These are phyloP conservation scores for Trichoderma oligosporum DNA, from an alignment of 2,329 filamentous ascomycete species.

Conservation along the genomic window DNA sequence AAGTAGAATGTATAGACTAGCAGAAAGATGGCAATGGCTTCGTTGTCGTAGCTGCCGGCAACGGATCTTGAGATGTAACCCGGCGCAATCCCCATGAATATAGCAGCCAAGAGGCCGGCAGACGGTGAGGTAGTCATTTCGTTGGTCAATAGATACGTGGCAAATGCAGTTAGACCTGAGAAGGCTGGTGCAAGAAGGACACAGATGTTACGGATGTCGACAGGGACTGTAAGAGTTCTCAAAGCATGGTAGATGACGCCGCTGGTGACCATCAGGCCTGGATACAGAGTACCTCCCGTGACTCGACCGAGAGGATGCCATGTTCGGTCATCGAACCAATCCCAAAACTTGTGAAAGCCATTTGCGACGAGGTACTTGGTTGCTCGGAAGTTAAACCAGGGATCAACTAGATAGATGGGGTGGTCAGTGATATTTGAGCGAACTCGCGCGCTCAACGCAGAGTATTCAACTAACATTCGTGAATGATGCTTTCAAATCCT, in stretches of 20 bases:
- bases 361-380: conserved; percentile 96
- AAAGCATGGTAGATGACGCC: conserved; percentile 94
- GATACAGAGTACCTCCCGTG: conserved; percentile 97
- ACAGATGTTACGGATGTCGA: conserved; percentile 98
- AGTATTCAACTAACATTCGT: conserved; percentile 75
- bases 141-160: conserved; percentile 90
- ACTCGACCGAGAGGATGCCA: conserved; percentile 98
- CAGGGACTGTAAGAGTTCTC: conserved; percentile 79
- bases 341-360: conserved; percentile 99
- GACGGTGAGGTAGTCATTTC: conserved; percentile 97
- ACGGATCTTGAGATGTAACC: conserved; percentile 98
- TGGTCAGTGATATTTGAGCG: conserved; percentile 14
- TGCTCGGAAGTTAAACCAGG: conserved; percentile 99
- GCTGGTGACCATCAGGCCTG: conserved; percentile 98
- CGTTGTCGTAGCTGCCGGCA: conserved; percentile 97
- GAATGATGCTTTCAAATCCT: conserved; percentile 99
- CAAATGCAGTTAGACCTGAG: conserved; percentile 89
- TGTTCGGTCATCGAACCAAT: conserved; percentile 99
- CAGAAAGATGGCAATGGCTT: conserved; percentile 98
- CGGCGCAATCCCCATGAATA: conserved; percentile 95
- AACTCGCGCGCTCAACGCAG: neutral
- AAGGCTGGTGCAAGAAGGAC: conserved; percentile 92
- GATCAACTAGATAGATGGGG: conserved; percentile 66
- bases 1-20: conserved; percentile 98
- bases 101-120: conserved; percentile 87